Evolutionary conservation across 1,284 basidiomycete genomes (phyloP).

Genomic region (Hymenochaete sp.): DNA sequence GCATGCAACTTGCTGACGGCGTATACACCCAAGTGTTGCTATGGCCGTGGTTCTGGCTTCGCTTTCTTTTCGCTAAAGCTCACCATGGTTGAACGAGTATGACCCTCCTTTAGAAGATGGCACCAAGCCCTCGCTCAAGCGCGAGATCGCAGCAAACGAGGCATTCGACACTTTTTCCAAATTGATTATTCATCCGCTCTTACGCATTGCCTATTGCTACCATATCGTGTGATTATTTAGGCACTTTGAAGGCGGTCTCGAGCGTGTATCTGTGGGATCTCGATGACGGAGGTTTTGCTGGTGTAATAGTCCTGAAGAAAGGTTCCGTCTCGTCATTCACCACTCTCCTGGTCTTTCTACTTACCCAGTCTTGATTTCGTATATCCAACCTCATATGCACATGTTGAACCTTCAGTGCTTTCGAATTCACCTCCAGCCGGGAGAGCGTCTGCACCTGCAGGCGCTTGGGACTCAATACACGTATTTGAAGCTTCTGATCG

Average conservation of each 20-base stretch:
- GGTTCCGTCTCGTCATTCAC: no score
- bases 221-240: conserved; percentile 29
- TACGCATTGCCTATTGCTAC: background rate
- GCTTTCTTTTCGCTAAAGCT: no score
- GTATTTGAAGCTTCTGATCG: conserved; percentile 92
- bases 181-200: conserved; percentile 51
- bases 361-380: background rate
- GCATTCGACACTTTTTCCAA: conserved; percentile 97
- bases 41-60: no score
- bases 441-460: conserved; percentile 44
- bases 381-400: no score
- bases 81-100: conserved; percentile 82
- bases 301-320: conserved; percentile 95
- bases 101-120: conserved; percentile 1
- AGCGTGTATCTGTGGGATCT: conserved; percentile 98
- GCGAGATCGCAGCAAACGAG: conserved; percentile 90
- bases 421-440: background rate
- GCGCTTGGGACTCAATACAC: conserved; percentile 97
- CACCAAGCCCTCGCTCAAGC: conserved; percentile 34
- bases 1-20: background rate
- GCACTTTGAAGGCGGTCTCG: conserved; percentile 97
- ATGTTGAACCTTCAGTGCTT: background rate
- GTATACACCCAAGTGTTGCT: no score
- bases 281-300: conserved; percentile 93
- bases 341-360: background rate